phyloP scores from a whole-genome alignment of 1,284 basidiomycete species.

The Violaceomyces palustris region DNA sequence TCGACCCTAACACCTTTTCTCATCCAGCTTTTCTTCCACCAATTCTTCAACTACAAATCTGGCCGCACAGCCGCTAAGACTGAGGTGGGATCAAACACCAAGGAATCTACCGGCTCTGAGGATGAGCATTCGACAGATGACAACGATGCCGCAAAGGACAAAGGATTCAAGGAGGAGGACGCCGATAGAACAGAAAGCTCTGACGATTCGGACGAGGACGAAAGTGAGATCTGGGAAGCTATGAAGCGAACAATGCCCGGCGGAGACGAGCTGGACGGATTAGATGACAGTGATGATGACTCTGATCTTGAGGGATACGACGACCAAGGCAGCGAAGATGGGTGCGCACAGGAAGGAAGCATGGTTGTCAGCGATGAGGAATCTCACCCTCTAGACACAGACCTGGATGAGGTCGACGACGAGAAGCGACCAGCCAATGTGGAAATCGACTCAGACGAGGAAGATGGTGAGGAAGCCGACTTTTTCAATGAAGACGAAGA shows the following conservation, averaged over 20 bases:
- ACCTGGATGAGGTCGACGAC: constrained; percentile 2
- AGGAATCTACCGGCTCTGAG: constrained; percentile 57
- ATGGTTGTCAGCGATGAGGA: constrained; percentile 15
- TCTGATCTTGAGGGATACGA: constrained; percentile 27
- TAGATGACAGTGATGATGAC: constrained; percentile 26
- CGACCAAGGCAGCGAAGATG: constrained; percentile 27
- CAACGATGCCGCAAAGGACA: constrained; percentile 52
- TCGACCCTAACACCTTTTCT: too few relatives aligned
- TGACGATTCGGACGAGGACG: constrained; percentile 43
- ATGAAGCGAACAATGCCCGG: constrained; percentile 56
- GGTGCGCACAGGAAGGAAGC: constrained; percentile 9
- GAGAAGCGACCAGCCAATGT: too few relatives aligned
- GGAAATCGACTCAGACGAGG: constrained; percentile 22
- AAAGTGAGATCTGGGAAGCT: constrained; percentile 55
- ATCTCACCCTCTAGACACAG: constrained; percentile 14
- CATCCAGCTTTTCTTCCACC: constrained; percentile 52
- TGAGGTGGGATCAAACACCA: constrained; percentile 30
- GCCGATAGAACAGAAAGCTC: constrained; percentile 21
- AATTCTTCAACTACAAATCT: constrained; percentile 49
- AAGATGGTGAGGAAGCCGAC: constrained; percentile 27
- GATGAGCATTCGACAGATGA: constrained; percentile 62
- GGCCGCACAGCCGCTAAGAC: constrained; percentile 28
- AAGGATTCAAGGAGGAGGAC: constrained; percentile 26
- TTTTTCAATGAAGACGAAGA: constrained; percentile 50
- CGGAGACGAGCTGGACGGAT: constrained; percentile 60